A percentile compares a stretch with the other conserved stretches of the same genome.
These are phyloP conservation scores for Rossbeevera mucosa DNA, from an alignment of 768 basidiomycete species.

Conservation along the genomic window DNA sequence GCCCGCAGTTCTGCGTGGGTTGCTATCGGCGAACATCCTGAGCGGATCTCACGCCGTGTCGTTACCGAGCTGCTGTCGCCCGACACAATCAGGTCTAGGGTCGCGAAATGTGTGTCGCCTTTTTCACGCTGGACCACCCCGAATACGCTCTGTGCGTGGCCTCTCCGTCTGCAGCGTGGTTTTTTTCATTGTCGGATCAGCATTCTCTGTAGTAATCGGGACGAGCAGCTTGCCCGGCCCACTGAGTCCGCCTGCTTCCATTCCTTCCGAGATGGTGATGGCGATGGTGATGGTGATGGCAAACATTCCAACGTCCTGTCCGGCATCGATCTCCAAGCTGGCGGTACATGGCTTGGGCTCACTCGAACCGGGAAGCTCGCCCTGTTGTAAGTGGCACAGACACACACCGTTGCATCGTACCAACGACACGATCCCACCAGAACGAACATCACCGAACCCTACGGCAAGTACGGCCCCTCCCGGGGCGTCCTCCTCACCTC, in stretches of 20 bases:
- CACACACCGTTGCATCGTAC: background rate
- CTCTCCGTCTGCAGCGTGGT: background rate
- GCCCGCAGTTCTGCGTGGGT: constrained; percentile 1
- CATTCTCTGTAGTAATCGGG: constrained; percentile 72
- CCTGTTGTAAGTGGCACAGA: constrained; percentile 51
- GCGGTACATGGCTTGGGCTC: constrained; percentile 83
- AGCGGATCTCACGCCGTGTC: background rate
- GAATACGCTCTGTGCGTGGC: constrained; percentile 67
- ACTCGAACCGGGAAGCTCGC: constrained; percentile 62
- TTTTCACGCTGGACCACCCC: constrained; percentile 73
- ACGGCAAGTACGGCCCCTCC: constrained; percentile 46
- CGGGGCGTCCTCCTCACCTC: constrained; percentile 65
- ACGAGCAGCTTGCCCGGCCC: constrained; percentile 67
- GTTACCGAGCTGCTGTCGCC: background rate
- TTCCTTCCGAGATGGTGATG: constrained; percentile 47
- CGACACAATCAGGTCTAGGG: background rate
- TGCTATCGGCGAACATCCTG: background rate
- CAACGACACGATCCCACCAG: constrained; percentile 35
- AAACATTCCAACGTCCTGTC: constrained; percentile 50
- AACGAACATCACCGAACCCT: constrained; percentile 82
- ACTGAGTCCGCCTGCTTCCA: constrained; percentile 66
- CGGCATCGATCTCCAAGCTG: constrained; percentile 66
- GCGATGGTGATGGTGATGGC: no score
- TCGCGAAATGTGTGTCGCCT: constrained; percentile 65
- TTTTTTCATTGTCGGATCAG: constrained; percentile 33